These are phyloP conservation scores for Zymoseptoria crescenta DNA, from an alignment of 2,329 filamentous ascomycete species.

Conservation along the genomic window DNA sequence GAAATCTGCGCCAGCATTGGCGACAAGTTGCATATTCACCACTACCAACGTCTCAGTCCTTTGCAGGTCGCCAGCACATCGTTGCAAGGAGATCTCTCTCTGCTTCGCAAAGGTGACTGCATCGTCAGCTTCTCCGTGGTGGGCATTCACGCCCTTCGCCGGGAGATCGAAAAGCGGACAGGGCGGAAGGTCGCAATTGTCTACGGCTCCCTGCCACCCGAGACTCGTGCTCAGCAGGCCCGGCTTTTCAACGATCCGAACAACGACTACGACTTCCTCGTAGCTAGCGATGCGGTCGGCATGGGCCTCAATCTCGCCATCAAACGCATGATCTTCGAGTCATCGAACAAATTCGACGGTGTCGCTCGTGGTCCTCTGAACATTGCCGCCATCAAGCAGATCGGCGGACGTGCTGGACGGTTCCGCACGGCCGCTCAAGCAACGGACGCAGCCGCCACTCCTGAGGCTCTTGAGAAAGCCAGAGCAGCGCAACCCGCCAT, in stretches of 20 bases:
- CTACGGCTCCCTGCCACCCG: slow-evolving; percentile 84
- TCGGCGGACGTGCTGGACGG: slow-evolving; percentile 83
- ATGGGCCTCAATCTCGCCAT: slow-evolving; percentile 93
- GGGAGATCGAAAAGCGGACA: slow-evolving; percentile 65
- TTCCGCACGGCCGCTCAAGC: slow-evolving; percentile 63
- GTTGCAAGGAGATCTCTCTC: slow-evolving; percentile 54
- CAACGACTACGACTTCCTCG: slow-evolving; percentile 91
- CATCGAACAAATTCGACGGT: slow-evolving; percentile 65
- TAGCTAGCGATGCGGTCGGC: slow-evolving; percentile 90
- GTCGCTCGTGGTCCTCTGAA: slow-evolving; percentile 49
- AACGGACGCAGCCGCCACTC: slow-evolving; percentile 19
- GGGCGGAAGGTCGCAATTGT: slow-evolving; percentile 81
- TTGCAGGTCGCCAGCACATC: slow-evolving; percentile 59
- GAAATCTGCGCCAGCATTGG: slow-evolving; percentile 71
- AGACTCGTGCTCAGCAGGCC: slow-evolving; percentile 86
- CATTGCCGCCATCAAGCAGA: slow-evolving; percentile 83
- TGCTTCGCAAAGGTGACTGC: slow-evolving; percentile 80
- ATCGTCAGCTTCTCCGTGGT: slow-evolving; percentile 80
- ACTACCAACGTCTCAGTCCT: slow-evolving; percentile 75
- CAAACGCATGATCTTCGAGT: slow-evolving; percentile 82
- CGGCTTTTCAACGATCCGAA: slow-evolving; percentile 88
- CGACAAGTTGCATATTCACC: slow-evolving; percentile 73
- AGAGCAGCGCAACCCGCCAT: neutral
- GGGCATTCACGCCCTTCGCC: slow-evolving; percentile 71
- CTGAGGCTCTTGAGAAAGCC: neutral